Conservation (phyloP, 2,329 filamentous ascomycete species). For the Colletotrichum sidae region DNA sequence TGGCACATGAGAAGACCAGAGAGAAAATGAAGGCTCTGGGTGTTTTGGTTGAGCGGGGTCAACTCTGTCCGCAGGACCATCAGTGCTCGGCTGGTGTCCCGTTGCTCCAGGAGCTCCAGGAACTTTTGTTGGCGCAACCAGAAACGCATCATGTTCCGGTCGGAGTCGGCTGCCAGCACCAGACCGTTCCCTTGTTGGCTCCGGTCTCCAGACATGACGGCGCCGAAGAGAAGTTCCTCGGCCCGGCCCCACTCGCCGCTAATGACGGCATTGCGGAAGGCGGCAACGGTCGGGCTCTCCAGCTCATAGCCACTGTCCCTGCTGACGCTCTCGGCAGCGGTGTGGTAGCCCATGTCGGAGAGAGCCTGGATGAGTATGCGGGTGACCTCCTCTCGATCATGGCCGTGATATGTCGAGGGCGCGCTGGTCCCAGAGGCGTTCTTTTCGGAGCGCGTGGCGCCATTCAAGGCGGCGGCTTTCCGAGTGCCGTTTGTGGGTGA, state of each 20-base stretch:
- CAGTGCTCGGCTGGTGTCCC: constrained; percentile 79
- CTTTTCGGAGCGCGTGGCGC: constrained; percentile 40
- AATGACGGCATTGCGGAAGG: constrained; percentile 84
- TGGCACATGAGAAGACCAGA: constrained; percentile 93
- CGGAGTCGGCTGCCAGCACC: constrained; percentile 79
- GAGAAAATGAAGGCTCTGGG: constrained; percentile 80
- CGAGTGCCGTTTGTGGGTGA: constrained; percentile 59
- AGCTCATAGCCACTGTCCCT: constrained; percentile 88
- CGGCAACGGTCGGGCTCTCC: constrained; percentile 87
- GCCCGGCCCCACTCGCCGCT: constrained; percentile 85
- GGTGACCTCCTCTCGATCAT: constrained; percentile 92
- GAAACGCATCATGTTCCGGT: constrained; percentile 85
- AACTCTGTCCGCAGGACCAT: constrained; percentile 88
- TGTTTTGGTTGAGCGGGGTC: constrained; percentile 86
- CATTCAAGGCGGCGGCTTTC: constrained; percentile 37
- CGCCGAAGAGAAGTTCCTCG: constrained; percentile 80
- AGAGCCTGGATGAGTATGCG: constrained; percentile 92
- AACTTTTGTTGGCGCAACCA: constrained; percentile 94
- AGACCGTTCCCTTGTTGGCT: constrained; percentile 66
- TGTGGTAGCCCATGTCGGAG: constrained; percentile 86
- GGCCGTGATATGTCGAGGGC: constrained; percentile 75
- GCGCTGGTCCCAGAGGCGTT: constrained; percentile 46
- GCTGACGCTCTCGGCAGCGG: constrained; percentile 79
- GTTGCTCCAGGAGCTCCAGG: constrained; percentile 84
- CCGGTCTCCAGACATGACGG: constrained; percentile 47